Evolutionary conservation across 108 stramenopile genomes (phyloP).

Genomic region (Fistulifera solaris): DNA sequence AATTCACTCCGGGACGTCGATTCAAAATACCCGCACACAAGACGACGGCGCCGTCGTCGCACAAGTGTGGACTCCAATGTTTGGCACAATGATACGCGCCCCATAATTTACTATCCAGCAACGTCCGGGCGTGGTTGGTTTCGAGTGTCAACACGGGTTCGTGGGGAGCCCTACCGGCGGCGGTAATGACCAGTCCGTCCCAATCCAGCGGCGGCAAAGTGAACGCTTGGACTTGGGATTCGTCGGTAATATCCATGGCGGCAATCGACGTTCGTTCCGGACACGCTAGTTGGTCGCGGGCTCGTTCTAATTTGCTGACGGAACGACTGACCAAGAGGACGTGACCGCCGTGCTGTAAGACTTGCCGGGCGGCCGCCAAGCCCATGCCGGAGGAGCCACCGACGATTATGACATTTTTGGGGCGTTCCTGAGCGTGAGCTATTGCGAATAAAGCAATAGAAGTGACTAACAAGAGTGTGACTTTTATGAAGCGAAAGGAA

Average conservation of each 20-base stretch:
- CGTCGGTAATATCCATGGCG: conserved; percentile 38
- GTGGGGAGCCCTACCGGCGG: conserved; percentile 53
- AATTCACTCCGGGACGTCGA: conserved; percentile 57
- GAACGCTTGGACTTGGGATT: conserved; percentile 32
- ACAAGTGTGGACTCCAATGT: conserved; percentile 27
- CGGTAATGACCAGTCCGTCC: conserved; percentile 46
- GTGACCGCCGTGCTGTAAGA: conserved; percentile 31
- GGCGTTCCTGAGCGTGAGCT: too few species aligned
- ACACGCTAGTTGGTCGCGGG: conserved; percentile 13
- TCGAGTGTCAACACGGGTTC: conserved; percentile 32
- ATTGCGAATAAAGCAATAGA: too few species aligned
- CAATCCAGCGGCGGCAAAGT: conserved; percentile 18
- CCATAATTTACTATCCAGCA: conserved; percentile 55
- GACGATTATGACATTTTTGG: conserved; percentile 30
- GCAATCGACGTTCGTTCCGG: conserved; percentile 8
- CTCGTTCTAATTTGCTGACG: conserved; percentile 27
- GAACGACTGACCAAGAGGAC: conserved; percentile 36
- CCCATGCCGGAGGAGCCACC: conserved; percentile 61
- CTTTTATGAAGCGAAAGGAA: too few species aligned
- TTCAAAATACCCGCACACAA: conserved; percentile 53
- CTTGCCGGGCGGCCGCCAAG: conserved; percentile 39
- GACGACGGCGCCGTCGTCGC: conserved; percentile 28
- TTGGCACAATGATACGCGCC: conserved; percentile 56
- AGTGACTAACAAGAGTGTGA: too few species aligned
- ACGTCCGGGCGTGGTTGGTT: conserved; percentile 24